Base-by-base conservation (phyloP, 2,329 filamentous ascomycete species). In the Arthroderma sp. region DNA sequence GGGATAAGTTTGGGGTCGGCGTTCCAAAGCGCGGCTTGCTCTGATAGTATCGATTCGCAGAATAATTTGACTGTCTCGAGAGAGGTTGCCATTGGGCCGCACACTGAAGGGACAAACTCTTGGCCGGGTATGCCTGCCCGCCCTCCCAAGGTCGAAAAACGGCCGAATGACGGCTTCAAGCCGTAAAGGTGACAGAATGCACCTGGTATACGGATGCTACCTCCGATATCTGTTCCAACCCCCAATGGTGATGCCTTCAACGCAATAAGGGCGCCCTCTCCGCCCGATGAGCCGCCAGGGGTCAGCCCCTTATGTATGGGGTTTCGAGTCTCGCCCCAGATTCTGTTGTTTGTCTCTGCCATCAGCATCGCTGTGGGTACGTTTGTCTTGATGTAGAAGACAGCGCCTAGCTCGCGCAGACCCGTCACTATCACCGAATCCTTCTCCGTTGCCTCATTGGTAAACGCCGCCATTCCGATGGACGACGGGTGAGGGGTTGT, bases 351-450 rank as follows among this genome's bases (percentile, higher is more conserved):
- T 2, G 72, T 73, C 57, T 75, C 73, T 47, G 69, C 69, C 65
- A 73, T 73, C 73, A 76, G 74, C 70, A 74, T 72, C 0, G 70
- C 71, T 0, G 65, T 67, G 1, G 71, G 71, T 0, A 69, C 65
- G 25, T 68, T 72, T 15, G 72, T 73, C 63, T 74, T 74, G 49
- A 72, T 68, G 60, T 72, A 73, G 31, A 74, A 67, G 1, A 74
- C 68, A 0, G 71, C 73, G n/a, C 74, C 74, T 0, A 74, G 65
- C 35, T 68, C 66, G 2, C 67, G 64, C 1, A 77, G 64, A 4
- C 75, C 65, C 23, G 67, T 67, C 1, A 74, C 70, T 2, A 76
- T 61, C 21, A 68, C 64, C 25, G 67, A 63, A 28, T 65, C 61
- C 33, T 61, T 59, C 2, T 64, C 64, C 6, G 63, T 63, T 64